phyloP scores from a whole-genome alignment of 495 filamentous ascomycete species.

The Penicillium roqueforti region DNA sequence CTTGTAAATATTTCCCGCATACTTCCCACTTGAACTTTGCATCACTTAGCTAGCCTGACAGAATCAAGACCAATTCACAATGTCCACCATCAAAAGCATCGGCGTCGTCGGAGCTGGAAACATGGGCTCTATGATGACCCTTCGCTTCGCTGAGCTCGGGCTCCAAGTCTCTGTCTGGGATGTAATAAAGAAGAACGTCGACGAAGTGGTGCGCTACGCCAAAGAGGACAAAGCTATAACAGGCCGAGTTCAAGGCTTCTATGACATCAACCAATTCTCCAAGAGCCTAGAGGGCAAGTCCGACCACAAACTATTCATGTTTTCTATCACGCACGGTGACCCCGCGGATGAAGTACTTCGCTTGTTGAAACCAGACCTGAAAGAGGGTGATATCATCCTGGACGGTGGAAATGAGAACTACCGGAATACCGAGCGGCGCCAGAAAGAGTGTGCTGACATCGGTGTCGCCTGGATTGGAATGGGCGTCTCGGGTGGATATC shows the following conservation, averaged over 20 bases:
- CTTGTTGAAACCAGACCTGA: conserved; percentile 51
- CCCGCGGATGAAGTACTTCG: conserved; percentile 62
- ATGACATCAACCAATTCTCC: conserved; percentile 39
- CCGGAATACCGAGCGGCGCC: conserved; percentile 60
- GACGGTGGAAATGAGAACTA: conserved; percentile 72
- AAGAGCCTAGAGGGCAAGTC: conserved; percentile 34
- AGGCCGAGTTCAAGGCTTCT: conserved; percentile 34
- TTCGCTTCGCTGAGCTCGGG: conserved; percentile 59
- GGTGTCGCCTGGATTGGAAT: conserved; percentile 63
- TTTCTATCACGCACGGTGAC: conserved; percentile 66
- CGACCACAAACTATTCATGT: conserved; percentile 53
- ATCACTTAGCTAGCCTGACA: neutral
- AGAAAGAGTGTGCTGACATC: conserved; percentile 49
- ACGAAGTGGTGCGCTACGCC: conserved; percentile 29
- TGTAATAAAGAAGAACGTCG: conserved; percentile 46
- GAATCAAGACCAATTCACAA: conserved; percentile 6
- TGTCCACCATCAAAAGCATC: conserved; percentile 43
- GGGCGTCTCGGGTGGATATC: conserved; percentile 68
- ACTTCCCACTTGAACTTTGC: too few relatives aligned
- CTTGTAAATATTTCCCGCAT: neutral
- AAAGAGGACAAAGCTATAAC: conserved; percentile 21
- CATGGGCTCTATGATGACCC: conserved; percentile 64
- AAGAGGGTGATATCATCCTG: conserved; percentile 63
- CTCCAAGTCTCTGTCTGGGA: conserved; percentile 60
- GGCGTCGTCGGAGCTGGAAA: conserved; percentile 62